A percentile compares a stretch with the other conserved stretches of the same genome.
Evolutionary conservation across 2,329 filamentous ascomycete genomes (phyloP).

Genomic region (Penicillium sp.): DNA sequence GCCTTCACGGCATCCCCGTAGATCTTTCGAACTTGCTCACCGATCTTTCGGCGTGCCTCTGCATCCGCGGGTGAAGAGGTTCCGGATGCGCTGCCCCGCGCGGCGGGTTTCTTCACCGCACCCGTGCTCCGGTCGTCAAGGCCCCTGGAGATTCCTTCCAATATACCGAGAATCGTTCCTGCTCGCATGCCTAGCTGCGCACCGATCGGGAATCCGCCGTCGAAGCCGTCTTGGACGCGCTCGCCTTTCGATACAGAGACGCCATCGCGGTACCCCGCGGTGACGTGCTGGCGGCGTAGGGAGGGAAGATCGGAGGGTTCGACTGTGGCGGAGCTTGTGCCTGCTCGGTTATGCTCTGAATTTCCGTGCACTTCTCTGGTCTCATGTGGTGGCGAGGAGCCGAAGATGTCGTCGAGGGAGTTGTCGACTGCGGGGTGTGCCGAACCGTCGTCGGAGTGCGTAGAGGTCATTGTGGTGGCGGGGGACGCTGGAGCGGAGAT

Average conservation of each 20-base stretch:
- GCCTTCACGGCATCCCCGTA: constrained; percentile 55
- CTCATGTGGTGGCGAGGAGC: constrained; percentile 36
- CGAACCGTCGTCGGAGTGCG: constrained; percentile 11
- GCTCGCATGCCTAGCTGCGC: constrained; percentile 74
- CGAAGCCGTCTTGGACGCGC: constrained; percentile 83
- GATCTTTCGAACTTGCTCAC: constrained; percentile 34
- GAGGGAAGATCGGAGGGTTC: constrained; percentile 70
- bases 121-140: constrained; percentile 27
- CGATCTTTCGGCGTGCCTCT: constrained; percentile 37
- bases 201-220: constrained; percentile 84
- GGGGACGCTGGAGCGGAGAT: constrained; percentile 19
- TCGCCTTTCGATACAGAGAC: constrained; percentile 72
- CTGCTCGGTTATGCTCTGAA: not conserved
- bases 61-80: not conserved
- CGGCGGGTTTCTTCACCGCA: constrained; percentile 27
- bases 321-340: not conserved
- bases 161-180: constrained; percentile 72
- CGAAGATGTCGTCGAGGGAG: constrained; percentile 44
- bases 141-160: constrained; percentile 66
- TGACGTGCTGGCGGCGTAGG: constrained; percentile 74
- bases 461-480: constrained; percentile 23
- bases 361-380: not conserved
- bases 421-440: constrained; percentile 19
- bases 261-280: constrained; percentile 87
- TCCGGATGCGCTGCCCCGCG: constrained; percentile 18